phyloP scores from a whole-genome alignment of 768 basidiomycete genomes.

The Chiua virens region DNA sequence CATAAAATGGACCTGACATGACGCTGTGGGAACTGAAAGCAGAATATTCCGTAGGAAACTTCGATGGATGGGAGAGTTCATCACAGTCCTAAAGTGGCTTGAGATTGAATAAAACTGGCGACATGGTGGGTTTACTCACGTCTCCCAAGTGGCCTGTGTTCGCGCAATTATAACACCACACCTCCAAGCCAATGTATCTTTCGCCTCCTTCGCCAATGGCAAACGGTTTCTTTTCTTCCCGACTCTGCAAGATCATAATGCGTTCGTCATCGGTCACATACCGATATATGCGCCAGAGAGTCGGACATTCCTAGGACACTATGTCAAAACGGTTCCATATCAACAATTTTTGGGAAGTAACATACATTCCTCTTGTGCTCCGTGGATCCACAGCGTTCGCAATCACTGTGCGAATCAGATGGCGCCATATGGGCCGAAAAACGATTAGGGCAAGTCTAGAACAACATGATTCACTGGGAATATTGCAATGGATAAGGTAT shows the following conservation, averaged over 20 bases:
- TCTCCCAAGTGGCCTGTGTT: constrained; percentile 74
- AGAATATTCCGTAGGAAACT: constrained; percentile 52
- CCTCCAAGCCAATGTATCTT: constrained; percentile 69
- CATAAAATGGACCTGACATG: constrained; percentile 65
- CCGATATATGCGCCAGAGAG: constrained; percentile 77
- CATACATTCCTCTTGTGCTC: constrained; percentile 64
- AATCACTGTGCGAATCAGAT: constrained; percentile 43
- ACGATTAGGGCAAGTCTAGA: constrained; percentile 73
- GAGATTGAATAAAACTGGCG: background rate
- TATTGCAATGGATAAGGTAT: background rate
- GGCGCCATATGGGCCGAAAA: constrained; percentile 21
- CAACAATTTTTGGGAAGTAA: constrained; percentile 1
- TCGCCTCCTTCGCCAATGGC: constrained; percentile 71
- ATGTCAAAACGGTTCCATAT: background rate
- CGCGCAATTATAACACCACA: constrained; percentile 86
- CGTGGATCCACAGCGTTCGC: constrained; percentile 69
- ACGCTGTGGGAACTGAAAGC: constrained; percentile 68
- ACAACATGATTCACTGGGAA: background rate
- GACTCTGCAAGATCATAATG: constrained; percentile 39
- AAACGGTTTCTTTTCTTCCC: constrained; percentile 50
- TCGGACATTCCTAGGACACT: constrained; percentile 70
- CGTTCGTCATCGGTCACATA: constrained; percentile 62
- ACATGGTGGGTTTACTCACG: constrained; percentile 42
- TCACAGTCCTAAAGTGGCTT: constrained; percentile 55
- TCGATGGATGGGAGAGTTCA: constrained; percentile 40